Percentiles rank a stretch among this genome's conserved stretches.
These are phyloP conservation scores for Russula abietina DNA, from an alignment of 768 basidiomycete species.

Conservation along the genomic window DNA sequence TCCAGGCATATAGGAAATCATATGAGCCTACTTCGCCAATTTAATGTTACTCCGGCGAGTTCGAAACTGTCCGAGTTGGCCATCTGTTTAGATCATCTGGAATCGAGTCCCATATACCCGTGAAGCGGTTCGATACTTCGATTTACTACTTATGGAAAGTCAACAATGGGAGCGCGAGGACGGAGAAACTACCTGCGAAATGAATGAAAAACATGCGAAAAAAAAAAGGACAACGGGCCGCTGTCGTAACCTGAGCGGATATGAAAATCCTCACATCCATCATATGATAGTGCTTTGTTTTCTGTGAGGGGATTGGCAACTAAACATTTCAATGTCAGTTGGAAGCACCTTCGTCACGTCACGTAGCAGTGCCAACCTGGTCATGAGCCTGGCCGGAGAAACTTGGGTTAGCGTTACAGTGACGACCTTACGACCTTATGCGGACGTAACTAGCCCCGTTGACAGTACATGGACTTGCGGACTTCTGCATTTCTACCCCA, in stretches of 20 bases:
- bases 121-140: neutral
- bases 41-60: neutral
- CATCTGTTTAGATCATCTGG: neutral
- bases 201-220: neutral
- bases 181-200: neutral
- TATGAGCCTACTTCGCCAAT: neutral
- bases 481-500: neutral
- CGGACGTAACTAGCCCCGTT: neutral
- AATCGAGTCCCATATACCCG: neutral
- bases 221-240: neutral
- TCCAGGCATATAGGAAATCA: neutral
- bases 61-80: neutral
- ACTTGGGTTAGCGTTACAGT: neutral
- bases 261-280: slow-evolving; percentile 3
- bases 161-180: neutral
- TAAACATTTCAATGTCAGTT: neutral
- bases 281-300: neutral
- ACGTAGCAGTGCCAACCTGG: neutral
- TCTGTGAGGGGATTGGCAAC: neutral
- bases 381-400: neutral
- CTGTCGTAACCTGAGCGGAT: neutral
- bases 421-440: neutral
- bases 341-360: neutral
- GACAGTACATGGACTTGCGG: neutral
- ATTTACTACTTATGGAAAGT: neutral